Evolutionary conservation across 1,284 basidiomycete species (phyloP).

Genomic region (Polyporus tsugae): DNA sequence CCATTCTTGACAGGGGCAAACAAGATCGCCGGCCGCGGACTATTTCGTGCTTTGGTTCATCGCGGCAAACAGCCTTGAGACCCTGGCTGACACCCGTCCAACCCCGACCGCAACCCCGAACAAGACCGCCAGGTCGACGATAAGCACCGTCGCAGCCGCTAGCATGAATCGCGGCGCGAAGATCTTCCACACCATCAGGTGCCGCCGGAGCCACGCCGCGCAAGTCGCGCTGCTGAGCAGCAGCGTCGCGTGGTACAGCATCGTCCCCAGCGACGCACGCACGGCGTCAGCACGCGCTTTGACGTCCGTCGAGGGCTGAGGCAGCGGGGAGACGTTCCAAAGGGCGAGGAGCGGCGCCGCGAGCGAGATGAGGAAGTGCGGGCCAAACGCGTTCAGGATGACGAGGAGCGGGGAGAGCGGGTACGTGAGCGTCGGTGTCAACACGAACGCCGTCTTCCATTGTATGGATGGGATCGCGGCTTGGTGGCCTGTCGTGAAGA

Average conservation of each 20-base stretch:
- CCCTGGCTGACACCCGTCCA: constrained; percentile 37
- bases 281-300: constrained; percentile 47
- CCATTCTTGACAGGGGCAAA: background rate
- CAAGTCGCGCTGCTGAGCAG: constrained; percentile 78
- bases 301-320: constrained; percentile 38
- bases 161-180: constrained; percentile 96
- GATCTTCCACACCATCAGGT: constrained; percentile 99
- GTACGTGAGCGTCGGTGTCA: constrained; percentile 75
- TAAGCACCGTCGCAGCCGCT: constrained; percentile 61
- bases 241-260: constrained; percentile 76
- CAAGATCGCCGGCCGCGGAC: background rate
- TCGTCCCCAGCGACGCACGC: constrained; percentile 67
- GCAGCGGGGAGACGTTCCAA: constrained; percentile 87
- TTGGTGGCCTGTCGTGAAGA: constrained; percentile 94
- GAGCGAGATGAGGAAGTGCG: constrained; percentile 70
- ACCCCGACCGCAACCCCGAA: constrained; percentile 54
- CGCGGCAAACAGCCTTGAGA: constrained; percentile 39
- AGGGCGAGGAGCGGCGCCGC: constrained; percentile 79
- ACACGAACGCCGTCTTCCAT: constrained; percentile 93
- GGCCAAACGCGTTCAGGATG: constrained; percentile 82
- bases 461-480: constrained; percentile 90
- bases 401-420: constrained; percentile 85
- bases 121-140: constrained; percentile 64
- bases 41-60: constrained; percentile 30
- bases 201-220: constrained; percentile 83